A percentile compares a stretch with the other conserved stretches of the same genome.
Conservation (phyloP, 2,329 filamentous ascomycete species). For the Aureobasidium mangrovei region DNA sequence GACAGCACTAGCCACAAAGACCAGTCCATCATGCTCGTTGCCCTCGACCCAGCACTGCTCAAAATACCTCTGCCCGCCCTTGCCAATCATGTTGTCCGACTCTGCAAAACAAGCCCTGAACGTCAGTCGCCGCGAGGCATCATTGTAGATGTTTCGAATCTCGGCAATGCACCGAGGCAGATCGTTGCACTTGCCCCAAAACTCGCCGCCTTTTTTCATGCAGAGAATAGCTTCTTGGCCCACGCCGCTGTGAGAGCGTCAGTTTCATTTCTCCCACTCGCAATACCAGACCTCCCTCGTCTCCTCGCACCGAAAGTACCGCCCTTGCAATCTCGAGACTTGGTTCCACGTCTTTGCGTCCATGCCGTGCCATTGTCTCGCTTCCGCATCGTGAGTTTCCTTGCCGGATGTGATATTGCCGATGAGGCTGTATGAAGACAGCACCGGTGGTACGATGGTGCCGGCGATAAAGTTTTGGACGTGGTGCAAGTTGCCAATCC, state of each 20-base stretch:
- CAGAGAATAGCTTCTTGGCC: conserved; percentile 34
- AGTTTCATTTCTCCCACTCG: background rate
- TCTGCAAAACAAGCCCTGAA: conserved; percentile 31
- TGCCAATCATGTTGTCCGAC: conserved; percentile 36
- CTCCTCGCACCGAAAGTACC: conserved; percentile 20
- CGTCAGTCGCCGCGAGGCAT: conserved; percentile 17
- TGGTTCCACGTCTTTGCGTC: background rate
- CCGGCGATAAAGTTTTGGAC: conserved; percentile 27
- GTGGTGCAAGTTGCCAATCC: conserved; percentile 26
- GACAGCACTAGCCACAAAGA: conserved; percentile 27
- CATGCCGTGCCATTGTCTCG: background rate
- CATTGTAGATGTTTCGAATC: background rate
- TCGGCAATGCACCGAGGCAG: conserved; percentile 24
- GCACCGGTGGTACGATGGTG: conserved; percentile 23
- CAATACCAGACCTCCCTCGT: conserved; percentile 19
- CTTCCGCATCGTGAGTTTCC: background rate
- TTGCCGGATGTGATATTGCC: background rate
- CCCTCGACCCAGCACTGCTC: conserved; percentile 32
- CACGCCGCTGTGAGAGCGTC: conserved; percentile 21
- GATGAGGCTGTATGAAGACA: conserved; percentile 25
- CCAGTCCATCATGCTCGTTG: conserved; percentile 24
- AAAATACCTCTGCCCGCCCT: conserved; percentile 35
- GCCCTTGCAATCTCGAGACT: background rate
- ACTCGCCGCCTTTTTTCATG: conserved; percentile 26
- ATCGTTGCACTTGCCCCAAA: conserved; percentile 31